Evolutionary conservation across 371 early-diverging fungal genomes (phyloP).

Genomic region (Funneliformis caledonium): DNA sequence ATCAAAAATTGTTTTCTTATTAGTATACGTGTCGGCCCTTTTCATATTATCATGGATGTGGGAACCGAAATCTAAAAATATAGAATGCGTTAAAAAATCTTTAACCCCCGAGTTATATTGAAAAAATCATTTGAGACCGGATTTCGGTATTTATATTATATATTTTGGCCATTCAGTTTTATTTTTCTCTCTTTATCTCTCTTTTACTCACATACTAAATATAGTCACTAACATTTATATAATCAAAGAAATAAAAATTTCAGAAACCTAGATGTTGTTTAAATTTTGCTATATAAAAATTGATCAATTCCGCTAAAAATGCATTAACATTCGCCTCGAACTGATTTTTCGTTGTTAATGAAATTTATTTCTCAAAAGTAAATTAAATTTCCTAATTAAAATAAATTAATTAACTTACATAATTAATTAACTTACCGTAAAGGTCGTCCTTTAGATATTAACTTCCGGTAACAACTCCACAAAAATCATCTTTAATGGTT

Average conservation of each 20-base stretch:
- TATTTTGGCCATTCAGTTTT: background rate
- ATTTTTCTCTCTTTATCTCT: too few relatives aligned
- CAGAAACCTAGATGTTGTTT: background rate
- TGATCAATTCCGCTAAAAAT: background rate
- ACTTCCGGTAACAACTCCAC: constrained; percentile 61
- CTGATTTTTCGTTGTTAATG: too few relatives aligned
- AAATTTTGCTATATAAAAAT: background rate
- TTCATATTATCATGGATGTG: background rate
- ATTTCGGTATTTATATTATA: background rate
- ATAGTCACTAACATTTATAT: background rate
- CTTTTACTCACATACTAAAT: too few relatives aligned
- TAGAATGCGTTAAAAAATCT: background rate
- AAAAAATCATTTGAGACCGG: background rate
- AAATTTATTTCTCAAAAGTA: too few relatives aligned
- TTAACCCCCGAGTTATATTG: background rate
- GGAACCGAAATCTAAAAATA: background rate
- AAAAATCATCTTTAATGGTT: constrained; percentile 95
- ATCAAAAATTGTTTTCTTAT: background rate
- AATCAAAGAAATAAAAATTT: background rate
- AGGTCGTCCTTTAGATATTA: background rate
- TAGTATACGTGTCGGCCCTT: background rate
- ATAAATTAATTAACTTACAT: background rate
- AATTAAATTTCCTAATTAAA: too few relatives aligned
- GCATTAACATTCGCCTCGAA: too few relatives aligned
- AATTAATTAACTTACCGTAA: background rate